Evolutionary conservation across 495 filamentous ascomycete species (phyloP).

Genomic region (Chaetomium cochliodes): DNA sequence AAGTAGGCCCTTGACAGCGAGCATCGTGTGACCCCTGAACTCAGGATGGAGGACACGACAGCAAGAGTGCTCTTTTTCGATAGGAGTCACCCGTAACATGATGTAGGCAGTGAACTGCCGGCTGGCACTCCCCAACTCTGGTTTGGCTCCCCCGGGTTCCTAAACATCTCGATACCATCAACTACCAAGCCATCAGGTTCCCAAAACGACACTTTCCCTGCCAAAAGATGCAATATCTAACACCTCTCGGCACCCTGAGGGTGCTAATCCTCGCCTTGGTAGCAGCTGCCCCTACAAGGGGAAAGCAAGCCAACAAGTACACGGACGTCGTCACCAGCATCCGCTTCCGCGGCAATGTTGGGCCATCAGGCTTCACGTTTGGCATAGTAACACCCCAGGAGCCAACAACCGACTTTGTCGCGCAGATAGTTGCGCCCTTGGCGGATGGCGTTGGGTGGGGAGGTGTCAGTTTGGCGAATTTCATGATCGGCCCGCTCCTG

Average conservation of each 20-base stretch:
- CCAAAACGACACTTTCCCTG: neutral
- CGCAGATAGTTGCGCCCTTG: constrained; percentile 31
- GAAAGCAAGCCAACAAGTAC: constrained; percentile 27
- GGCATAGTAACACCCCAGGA: constrained; percentile 30
- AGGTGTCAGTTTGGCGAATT: constrained; percentile 24
- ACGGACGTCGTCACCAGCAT: constrained; percentile 31
- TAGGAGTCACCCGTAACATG: too few relatives aligned
- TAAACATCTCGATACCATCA: too few relatives aligned
- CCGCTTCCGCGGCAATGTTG: constrained; percentile 29
- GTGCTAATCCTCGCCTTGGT: neutral
- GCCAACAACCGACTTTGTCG: constrained; percentile 31
- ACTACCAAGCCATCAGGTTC: neutral
- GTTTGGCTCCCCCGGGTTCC: too few relatives aligned
- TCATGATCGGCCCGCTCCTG: constrained; percentile 28
- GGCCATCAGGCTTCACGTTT: constrained; percentile 28
- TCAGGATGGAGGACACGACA: too few relatives aligned
- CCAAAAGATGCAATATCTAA: neutral
- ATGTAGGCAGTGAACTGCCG: too few relatives aligned
- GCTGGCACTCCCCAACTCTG: too few relatives aligned
- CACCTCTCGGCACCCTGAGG: neutral
- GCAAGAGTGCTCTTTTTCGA: too few relatives aligned
- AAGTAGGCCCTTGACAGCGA: too few relatives aligned
- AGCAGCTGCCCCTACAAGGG: constrained; percentile 26
- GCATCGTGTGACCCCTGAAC: too few relatives aligned
- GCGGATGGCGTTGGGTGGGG: constrained; percentile 30